Evolutionary conservation across 495 filamentous ascomycete species (phyloP), one percentile per base, ranked within the genome.

Genomic region (Annulohypoxylon moriforme): DNA sequence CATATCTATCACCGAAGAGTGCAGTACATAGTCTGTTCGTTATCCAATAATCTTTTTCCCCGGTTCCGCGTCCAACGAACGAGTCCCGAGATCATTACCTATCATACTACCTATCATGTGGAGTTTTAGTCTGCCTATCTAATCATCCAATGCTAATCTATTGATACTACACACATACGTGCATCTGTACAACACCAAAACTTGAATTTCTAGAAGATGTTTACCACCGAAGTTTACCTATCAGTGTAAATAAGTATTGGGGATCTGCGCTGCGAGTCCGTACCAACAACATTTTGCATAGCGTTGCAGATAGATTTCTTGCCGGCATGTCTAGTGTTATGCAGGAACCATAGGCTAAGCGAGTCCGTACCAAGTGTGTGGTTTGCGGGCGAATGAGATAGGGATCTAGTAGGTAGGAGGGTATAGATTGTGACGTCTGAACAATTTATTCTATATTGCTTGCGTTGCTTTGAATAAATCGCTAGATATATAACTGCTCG

Each of bases 1-100:
- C 42, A 57, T 52, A 59, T 67, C 64, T 62, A 38, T 57, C 66
- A 57, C 58, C 58, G 60, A 36, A 61, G 65, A 27, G 33, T 36
- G 60, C 49, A 49, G 56, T 60, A 56, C 57, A 68, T 68, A 68
- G 58, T 62, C 34, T 38, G 46, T 57, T 46, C 11, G 27, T 36
- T 34, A 56, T 56, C 58, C 65, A 55, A 55, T 62, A 55, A 61
- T 55, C 24, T 24, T 34, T 33, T 57, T 52, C 60, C 33, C 33
- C 16, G 8, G 29, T 16, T 38, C 40, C 20, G 5, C 16, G 34
- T 33, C 27, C 25, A 33, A 49, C 58, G 42, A 61, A 14, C 40
- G 42, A 61, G 42, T 27, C 27, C 27, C 27, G 27, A 29, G 2
- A 6, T 29, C 42, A 34, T 22, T 55, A 20, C 46, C 27, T 50